Conservation (phyloP, 2,329 filamentous ascomycete species). For the Aspergillus alliaceus region DNA sequence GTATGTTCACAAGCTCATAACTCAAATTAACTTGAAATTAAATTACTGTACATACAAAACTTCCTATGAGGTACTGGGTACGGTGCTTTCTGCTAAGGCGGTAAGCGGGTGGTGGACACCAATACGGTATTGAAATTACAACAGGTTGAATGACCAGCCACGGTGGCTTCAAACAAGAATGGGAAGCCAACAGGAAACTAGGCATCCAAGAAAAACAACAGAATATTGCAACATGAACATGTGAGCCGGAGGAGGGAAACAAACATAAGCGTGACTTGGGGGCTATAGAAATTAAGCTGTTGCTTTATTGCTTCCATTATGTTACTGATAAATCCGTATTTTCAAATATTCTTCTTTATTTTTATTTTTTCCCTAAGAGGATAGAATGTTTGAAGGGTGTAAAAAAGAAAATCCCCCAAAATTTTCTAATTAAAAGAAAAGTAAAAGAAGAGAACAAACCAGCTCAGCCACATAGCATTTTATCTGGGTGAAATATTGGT, state of each 20-base stretch:
- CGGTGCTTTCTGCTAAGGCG: neutral
- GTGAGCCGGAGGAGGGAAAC: neutral
- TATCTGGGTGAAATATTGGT: neutral
- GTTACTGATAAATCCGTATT: no score
- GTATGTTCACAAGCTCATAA: neutral
- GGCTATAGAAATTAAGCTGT: no score
- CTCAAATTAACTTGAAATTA: neutral
- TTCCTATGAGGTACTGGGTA: no score
- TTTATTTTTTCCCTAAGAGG: no score
- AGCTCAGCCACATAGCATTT: slow-evolving; percentile 4
- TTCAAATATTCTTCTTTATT: no score
- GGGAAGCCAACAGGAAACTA: slow-evolving; percentile 8
- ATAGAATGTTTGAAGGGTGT: no score
- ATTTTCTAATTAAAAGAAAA: neutral
- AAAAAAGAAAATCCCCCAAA: no score
- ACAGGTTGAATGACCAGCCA: slow-evolving; percentile 13
- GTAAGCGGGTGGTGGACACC: neutral
- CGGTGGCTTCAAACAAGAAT: slow-evolving; percentile 18
- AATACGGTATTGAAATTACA: slow-evolving; percentile 1
- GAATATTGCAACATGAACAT: no score
- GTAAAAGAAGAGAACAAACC: slow-evolving; percentile 1
- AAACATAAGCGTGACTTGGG: no score
- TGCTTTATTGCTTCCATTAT: no score
- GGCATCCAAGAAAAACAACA: slow-evolving; percentile 14
- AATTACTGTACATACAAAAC: no score